Evolutionary conservation across 1,139 yeast species (phyloP).

Genomic region (Blastobotrys arbuscula): DNA sequence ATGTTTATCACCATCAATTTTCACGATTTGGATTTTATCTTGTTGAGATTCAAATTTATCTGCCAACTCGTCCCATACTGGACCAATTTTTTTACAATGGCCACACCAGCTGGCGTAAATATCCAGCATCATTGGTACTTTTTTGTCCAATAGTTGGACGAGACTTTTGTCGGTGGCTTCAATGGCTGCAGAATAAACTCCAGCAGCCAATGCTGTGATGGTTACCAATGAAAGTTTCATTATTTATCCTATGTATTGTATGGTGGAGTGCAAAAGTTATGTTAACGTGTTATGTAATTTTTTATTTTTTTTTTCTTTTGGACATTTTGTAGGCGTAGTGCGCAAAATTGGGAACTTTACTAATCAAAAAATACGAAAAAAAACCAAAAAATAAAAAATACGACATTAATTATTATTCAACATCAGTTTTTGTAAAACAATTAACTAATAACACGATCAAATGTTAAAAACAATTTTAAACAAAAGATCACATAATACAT

Average conservation of each 20-base stretch:
- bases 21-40: conserved; percentile 43
- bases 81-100: conserved; percentile 66
- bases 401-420: too few relatives aligned
- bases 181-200: conserved; percentile 28
- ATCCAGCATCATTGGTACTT: conserved; percentile 62
- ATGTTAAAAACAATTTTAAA: too few relatives aligned
- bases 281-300: too few relatives aligned
- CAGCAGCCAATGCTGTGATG: not conserved
- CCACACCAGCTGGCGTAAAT: conserved; percentile 82
- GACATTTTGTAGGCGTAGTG: too few relatives aligned
- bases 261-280: not conserved
- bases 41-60: conserved; percentile 41
- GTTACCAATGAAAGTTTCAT: conserved; percentile 1
- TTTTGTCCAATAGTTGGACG: conserved; percentile 50
- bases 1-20: conserved; percentile 64
- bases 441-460: too few relatives aligned
- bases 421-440: too few relatives aligned
- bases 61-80: conserved; percentile 59
- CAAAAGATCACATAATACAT: too few relatives aligned
- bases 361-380: not conserved
- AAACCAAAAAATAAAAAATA: too few relatives aligned
- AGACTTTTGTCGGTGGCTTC: conserved; percentile 47
- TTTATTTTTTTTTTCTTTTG: too few relatives aligned
- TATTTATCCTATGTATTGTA: not conserved
- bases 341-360: not conserved